A percentile compares a stretch with the other conserved stretches of the same genome.
These are phyloP conservation scores for Hibiscus syriacus DNA, from an alignment of 345 rosid species.

Conservation along the genomic window DNA sequence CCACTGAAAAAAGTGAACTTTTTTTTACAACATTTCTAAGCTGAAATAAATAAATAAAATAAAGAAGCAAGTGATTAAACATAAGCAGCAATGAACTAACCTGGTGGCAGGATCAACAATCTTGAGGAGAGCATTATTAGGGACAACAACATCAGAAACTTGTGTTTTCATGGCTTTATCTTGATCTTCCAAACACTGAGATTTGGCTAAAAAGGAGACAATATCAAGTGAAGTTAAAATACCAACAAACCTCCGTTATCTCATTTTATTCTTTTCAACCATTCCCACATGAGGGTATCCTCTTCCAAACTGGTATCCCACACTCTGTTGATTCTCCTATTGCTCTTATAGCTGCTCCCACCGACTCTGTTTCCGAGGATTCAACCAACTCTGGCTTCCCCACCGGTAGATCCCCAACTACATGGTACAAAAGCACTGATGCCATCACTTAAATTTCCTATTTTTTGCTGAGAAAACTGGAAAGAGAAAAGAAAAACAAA, in stretches of 20 bases:
- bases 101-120: conserved; percentile 95
- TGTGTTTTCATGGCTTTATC: conserved; percentile 74
- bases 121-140: conserved; percentile 51
- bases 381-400: conserved; percentile 95
- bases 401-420: conserved; percentile 95
- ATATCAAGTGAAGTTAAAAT: conserved; percentile 82
- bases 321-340: conserved; percentile 87
- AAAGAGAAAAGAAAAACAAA: not conserved
- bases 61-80: not conserved
- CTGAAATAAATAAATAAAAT: not conserved
- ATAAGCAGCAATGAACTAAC: conserved; percentile 21
- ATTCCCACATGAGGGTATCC: conserved; percentile 37
- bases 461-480: not conserved
- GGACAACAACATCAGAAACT: conserved; percentile 63
- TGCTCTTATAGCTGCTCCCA: conserved; percentile 75
- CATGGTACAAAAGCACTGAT: conserved; percentile 82
- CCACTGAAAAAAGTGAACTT: not conserved
- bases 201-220: conserved; percentile 63
- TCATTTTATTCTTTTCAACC: conserved; percentile 58
- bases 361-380: conserved; percentile 71
- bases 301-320: conserved; percentile 93
- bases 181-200: conserved; percentile 67
- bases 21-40: not conserved
- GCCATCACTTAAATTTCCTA: conserved; percentile 40
- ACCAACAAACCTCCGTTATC: conserved; percentile 85